Conservation (phyloP, 1,284 basidiomycete genomes). For the Taiwanofungus camphoratus region DNA sequence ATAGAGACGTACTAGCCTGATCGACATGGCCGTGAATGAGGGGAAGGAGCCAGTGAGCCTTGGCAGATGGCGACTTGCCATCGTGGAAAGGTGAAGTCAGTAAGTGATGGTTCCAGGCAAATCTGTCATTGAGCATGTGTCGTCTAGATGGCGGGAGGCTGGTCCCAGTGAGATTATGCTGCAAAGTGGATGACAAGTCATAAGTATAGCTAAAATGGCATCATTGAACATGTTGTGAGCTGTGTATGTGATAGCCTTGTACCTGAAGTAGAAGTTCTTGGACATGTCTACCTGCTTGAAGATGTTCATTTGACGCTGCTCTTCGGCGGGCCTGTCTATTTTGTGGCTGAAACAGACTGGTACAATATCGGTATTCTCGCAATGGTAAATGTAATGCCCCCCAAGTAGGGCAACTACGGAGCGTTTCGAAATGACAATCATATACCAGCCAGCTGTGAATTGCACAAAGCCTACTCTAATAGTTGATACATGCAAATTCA, state of each 20-base stretch:
- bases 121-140: conserved; percentile 82
- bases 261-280: conserved; percentile 99
- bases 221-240: neutral
- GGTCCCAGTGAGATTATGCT: conserved; percentile 78
- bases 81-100: conserved; percentile 62
- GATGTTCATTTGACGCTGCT: conserved; percentile 81
- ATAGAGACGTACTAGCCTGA: conserved; percentile 82
- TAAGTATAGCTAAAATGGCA: conserved; percentile 81
- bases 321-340: conserved; percentile 79
- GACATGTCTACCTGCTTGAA: conserved; percentile 98
- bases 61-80: conserved; percentile 31
- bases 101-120: conserved; percentile 95
- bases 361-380: conserved; percentile 86
- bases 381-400: conserved; percentile 97
- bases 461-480: conserved; percentile 71
- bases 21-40: conserved; percentile 96
- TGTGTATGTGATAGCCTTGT: conserved; percentile 9
- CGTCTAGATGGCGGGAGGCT: conserved; percentile 26
- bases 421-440: conserved; percentile 85
- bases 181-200: conserved; percentile 92
- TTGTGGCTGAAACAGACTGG: conserved; percentile 70
- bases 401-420: conserved; percentile 92
- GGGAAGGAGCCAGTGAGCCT: conserved; percentile 85
- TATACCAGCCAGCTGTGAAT: conserved; percentile 91
- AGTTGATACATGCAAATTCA: neutral